A percentile compares a stretch with the other conserved stretches of the same genome.
These are phyloP conservation scores for Fusarium devonianum DNA, from an alignment of 2,329 filamentous ascomycete species.

Conservation along the genomic window DNA sequence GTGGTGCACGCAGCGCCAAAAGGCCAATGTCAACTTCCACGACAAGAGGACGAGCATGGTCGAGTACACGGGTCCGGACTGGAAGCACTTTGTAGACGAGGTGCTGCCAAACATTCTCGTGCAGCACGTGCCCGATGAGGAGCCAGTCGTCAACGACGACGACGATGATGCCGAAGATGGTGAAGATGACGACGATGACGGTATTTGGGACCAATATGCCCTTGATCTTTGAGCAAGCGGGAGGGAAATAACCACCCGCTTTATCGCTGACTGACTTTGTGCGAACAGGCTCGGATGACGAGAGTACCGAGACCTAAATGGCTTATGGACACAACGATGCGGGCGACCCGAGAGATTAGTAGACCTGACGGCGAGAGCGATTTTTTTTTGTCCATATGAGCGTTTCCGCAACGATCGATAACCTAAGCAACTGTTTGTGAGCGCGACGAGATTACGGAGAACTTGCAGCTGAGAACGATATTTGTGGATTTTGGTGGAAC, in stretches of 20 bases:
- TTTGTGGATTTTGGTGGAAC: too few species aligned
- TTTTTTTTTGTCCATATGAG: too few species aligned
- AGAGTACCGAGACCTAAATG: too few species aligned
- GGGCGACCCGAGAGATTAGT: too few species aligned
- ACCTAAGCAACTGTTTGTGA: too few species aligned
- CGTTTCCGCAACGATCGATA: too few species aligned
- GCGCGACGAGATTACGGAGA: too few species aligned
- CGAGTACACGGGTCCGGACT: slow-evolving; percentile 47
- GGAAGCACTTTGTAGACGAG: slow-evolving; percentile 46
- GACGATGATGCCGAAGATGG: slow-evolving; percentile 23
- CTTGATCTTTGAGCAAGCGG: slow-evolving; percentile 33
- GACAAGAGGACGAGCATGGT: slow-evolving; percentile 2
- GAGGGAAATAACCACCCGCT: background rate
- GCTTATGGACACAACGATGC: too few species aligned
- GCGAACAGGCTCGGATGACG: slow-evolving; percentile 11
- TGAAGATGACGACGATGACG: slow-evolving; percentile 34
- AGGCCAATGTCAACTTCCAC: slow-evolving; percentile 24
- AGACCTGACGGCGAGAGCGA: too few species aligned
- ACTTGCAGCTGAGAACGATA: too few species aligned
- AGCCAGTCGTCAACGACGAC: slow-evolving; percentile 14
- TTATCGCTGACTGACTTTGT: slow-evolving; percentile 31
- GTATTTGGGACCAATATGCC: slow-evolving; percentile 43
- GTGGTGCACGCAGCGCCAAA: slow-evolving; percentile 25
- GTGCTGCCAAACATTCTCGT: slow-evolving; percentile 34
- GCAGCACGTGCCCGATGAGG: slow-evolving; percentile 17